phyloP scores from a whole-genome alignment of 345 rosid genomes.

The Ceriops zippeliana region DNA sequence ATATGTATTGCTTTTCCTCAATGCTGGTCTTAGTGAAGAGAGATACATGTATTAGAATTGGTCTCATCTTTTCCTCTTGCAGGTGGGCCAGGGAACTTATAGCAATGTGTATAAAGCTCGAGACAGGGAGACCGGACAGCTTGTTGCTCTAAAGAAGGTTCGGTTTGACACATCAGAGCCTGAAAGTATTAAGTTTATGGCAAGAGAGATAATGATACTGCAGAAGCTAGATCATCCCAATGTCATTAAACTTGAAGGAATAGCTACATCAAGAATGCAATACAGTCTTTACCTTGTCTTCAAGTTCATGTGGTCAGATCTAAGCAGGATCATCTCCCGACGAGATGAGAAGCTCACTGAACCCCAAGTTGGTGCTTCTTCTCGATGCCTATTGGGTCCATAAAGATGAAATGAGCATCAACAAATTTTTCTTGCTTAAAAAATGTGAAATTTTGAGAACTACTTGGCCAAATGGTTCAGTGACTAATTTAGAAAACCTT shows the following conservation, averaged over 20 bases:
- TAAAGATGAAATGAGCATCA: neutral
- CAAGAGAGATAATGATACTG: constrained; percentile 72
- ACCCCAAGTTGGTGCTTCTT: constrained; percentile 46
- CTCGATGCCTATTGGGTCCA: neutral
- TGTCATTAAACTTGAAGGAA: constrained; percentile 74
- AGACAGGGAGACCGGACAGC: constrained; percentile 61
- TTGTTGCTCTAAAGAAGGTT: constrained; percentile 86
- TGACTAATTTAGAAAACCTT: too few species aligned
- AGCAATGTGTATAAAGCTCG: constrained; percentile 89
- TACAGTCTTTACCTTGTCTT: constrained; percentile 85
- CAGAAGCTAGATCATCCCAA: constrained; percentile 80
- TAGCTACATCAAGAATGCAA: constrained; percentile 88
- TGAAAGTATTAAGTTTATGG: constrained; percentile 86
- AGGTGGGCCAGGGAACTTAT: constrained; percentile 91
- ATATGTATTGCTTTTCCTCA: too few species aligned
- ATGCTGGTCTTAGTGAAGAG: too few species aligned
- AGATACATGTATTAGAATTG: too few species aligned
- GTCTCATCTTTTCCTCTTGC: constrained; percentile 13
- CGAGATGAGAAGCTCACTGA: constrained; percentile 66
- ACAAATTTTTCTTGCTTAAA: neutral
- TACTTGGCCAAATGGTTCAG: too few species aligned
- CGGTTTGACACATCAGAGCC: constrained; percentile 82
- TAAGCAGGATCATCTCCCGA: constrained; percentile 57
- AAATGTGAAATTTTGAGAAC: too few species aligned
- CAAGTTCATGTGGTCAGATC: constrained; percentile 65